phyloP scores from a whole-genome alignment of 148 eudicot species.

The Diospyros kaki region DNA sequence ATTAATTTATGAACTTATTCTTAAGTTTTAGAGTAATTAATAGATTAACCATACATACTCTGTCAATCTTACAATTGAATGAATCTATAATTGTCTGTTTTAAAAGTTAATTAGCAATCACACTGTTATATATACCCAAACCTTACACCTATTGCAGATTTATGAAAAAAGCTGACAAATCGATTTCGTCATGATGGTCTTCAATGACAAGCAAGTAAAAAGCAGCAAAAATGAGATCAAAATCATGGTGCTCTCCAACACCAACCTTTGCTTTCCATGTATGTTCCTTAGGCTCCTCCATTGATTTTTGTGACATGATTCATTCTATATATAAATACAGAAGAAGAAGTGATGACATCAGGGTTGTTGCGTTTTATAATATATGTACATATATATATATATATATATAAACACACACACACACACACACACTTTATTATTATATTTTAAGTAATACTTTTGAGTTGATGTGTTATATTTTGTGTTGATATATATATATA shows the following conservation, averaged over 20 bases:
- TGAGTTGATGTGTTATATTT: not conserved
- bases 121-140: not conserved
- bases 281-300: not conserved
- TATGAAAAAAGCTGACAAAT: not conserved
- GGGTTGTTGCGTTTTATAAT: no score
- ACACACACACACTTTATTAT: no score
- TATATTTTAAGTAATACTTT: not conserved
- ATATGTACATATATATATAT: no score
- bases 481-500: not conserved
- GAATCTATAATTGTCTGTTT: no score
- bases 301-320: conserved; percentile 12
- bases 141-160: not conserved
- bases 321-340: not conserved
- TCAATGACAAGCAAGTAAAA: not conserved
- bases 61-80: no score
- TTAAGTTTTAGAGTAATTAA: no score
- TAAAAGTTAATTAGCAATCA: no score
- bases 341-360: not conserved
- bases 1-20: no score
- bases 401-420: no score
- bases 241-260: not conserved
- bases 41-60: no score
- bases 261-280: not conserved
- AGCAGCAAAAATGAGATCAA: not conserved
- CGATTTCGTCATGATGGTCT: not conserved